Evolutionary conservation across 2,329 filamentous ascomycete species (phyloP).

Genomic region (Arthrinium phaeospermum): DNA sequence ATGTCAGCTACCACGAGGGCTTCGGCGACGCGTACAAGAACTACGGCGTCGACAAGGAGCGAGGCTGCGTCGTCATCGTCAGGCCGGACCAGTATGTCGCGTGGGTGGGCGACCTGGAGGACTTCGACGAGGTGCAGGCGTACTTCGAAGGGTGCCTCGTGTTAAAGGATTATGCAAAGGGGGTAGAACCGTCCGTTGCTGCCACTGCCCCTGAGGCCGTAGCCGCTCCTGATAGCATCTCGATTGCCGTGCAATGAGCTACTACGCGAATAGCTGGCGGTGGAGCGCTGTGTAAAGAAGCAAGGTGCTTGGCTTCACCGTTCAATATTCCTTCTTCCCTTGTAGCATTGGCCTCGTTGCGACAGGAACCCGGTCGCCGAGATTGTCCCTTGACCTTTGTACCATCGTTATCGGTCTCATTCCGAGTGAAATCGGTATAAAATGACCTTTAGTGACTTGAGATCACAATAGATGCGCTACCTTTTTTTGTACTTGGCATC

Average conservation of each 20-base stretch:
- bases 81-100: slow-evolving; percentile 73
- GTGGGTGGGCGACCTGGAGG: slow-evolving; percentile 45
- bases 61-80: slow-evolving; percentile 64
- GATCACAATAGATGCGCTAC: neutral
- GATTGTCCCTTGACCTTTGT: neutral
- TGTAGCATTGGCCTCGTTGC: neutral
- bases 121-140: slow-evolving; percentile 40
- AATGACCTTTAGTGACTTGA: neutral
- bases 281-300: neutral
- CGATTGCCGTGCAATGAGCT: neutral
- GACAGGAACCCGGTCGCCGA: neutral
- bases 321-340: neutral
- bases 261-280: neutral
- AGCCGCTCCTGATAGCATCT: neutral
- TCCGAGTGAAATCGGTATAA: neutral
- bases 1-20: slow-evolving; percentile 59
- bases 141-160: slow-evolving; percentile 42
- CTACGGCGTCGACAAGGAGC: slow-evolving; percentile 61
- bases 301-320: too few species aligned
- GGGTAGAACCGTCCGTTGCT: neutral
- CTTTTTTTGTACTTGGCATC: neutral
- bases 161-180: slow-evolving; percentile 19
- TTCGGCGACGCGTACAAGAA: slow-evolving; percentile 57
- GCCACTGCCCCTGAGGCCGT: neutral
- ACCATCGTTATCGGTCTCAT: neutral